Evolutionary conservation across 495 filamentous ascomycete genomes (phyloP), one percentile per base, ranked within the genome.

Genomic region (Aspergillus bertholletiae): DNA sequence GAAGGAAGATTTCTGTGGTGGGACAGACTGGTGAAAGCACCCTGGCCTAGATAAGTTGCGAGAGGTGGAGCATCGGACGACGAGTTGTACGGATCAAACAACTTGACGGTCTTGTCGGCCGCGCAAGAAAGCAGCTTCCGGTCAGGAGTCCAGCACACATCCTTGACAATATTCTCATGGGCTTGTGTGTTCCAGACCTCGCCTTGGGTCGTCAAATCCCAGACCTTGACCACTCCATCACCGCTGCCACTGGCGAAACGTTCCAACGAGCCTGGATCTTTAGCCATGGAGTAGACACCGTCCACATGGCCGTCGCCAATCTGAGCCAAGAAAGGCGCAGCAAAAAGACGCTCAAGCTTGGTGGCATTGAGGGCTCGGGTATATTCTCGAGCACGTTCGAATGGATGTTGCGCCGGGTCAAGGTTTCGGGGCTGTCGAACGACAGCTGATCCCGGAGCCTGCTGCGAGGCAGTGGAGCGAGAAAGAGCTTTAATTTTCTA

Each of bases 261-360:
- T 49, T 87, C 81, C 27, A 92, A 69, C 3, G 82, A 84, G 58
- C 81, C 76, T 4, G 84, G 85, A 58, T 90, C 87, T 58, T 89
- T 89, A 13, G 85, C 80, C 66, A 90, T 78, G 8, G 79, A 76
- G 66, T 90, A 90, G 5, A 98, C 89, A 43, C 94, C 94, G 68
- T 98, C 94, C 13, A 97, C 88, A 74, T 98, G 94, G 26, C 94
- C 94, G 46, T 82, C 82, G 26, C 92, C 93, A 48, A 98, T 81
- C 61, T 96, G 88, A 0, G 77, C 87, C 39, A 98, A 72, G 67
- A 98, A 98, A 5, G 94, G 94, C 49, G 90, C 85, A 20, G 94
- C 93, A 65, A 97, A 97, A 84, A 98, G 92, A 58, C 94, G 87
- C 70, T 97, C 90, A 49, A 98, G 70, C 62, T 98, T 98, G 46